Conservation (phyloP, 1,139 yeast species). For the Lodderomyces metapsilosis region DNA sequence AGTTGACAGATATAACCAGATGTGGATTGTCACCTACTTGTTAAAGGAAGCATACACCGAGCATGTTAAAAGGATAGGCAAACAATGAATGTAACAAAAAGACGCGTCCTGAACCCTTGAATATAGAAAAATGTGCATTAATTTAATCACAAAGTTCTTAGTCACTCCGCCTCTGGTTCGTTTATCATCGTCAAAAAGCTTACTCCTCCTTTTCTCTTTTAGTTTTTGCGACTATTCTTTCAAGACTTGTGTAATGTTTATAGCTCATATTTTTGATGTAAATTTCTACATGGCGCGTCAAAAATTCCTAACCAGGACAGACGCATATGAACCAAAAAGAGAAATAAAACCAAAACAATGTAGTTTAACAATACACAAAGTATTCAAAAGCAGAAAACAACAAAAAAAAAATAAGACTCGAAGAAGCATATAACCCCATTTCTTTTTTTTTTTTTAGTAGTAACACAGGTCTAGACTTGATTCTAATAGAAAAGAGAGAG, state of each 20-base stretch:
- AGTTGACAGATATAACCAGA: slow-evolving; percentile 18
- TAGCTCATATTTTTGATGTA: neutral
- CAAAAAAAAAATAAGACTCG: neutral
- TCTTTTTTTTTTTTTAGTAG: too few species aligned
- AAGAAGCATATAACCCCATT: neutral
- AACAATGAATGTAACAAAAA: too few species aligned
- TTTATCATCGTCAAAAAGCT: too few species aligned
- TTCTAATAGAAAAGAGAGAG: too few species aligned
- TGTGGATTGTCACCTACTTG: slow-evolving; percentile 25
- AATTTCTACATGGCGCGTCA: neutral
- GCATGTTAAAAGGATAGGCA: neutral
- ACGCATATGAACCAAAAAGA: neutral
- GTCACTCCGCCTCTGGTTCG: too few species aligned
- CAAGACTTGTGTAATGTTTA: neutral
- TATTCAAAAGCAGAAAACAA: too few species aligned
- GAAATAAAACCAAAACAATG: neutral
- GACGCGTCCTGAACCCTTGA: too few species aligned
- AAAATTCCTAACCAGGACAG: neutral
- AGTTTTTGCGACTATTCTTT: neutral
- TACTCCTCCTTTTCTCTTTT: neutral
- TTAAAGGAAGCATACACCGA: slow-evolving; percentile 17
- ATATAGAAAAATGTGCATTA: too few species aligned
- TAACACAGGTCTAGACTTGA: too few species aligned
- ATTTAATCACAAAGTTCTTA: too few species aligned
- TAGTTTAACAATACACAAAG: neutral